Evolutionary conservation across 1,139 yeast species (phyloP).

Genomic region (Saccharomycopsis crataegensis): DNA sequence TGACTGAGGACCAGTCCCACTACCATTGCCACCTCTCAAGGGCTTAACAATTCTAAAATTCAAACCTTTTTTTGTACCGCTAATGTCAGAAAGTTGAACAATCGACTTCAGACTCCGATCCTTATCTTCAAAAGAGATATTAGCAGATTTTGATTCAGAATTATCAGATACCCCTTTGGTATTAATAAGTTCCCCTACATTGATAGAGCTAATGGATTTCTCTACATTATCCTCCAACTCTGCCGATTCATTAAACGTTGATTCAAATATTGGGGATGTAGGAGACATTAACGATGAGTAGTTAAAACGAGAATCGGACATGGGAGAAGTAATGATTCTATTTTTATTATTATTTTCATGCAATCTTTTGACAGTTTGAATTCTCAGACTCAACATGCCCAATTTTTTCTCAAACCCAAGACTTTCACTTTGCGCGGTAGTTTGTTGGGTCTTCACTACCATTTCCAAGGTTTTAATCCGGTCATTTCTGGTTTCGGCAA

Average conservation of each 20-base stretch:
- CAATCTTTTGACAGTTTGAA: slow-evolving; percentile 27
- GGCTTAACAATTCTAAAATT: slow-evolving; percentile 61
- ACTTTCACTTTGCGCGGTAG: slow-evolving; percentile 42
- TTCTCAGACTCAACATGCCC: slow-evolving; percentile 36
- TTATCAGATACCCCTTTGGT: not conserved
- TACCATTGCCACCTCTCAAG: slow-evolving; percentile 43
- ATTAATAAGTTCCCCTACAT: not conserved
- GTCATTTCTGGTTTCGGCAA: slow-evolving; percentile 52
- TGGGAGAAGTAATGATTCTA: not conserved
- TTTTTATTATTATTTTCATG: not conserved
- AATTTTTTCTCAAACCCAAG: slow-evolving; percentile 47
- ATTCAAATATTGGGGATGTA: not conserved
- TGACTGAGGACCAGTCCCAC: not conserved
- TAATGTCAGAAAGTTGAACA: slow-evolving; percentile 1
- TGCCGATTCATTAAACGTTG: not conserved
- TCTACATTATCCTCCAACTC: not conserved
- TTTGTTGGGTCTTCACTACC: slow-evolving; percentile 45
- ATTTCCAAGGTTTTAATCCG: slow-evolving; percentile 51
- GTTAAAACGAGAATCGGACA: slow-evolving; percentile 2
- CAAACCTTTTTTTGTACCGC: slow-evolving; percentile 33
- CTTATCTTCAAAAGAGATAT: not conserved
- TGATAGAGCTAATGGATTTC: not conserved
- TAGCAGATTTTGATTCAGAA: not conserved
- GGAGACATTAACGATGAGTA: slow-evolving; percentile 6
- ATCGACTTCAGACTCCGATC: not conserved